These are phyloP conservation scores for Simmondsia chinensis DNA, from an alignment of 148 eudicot genomes.

Conservation along the genomic window DNA sequence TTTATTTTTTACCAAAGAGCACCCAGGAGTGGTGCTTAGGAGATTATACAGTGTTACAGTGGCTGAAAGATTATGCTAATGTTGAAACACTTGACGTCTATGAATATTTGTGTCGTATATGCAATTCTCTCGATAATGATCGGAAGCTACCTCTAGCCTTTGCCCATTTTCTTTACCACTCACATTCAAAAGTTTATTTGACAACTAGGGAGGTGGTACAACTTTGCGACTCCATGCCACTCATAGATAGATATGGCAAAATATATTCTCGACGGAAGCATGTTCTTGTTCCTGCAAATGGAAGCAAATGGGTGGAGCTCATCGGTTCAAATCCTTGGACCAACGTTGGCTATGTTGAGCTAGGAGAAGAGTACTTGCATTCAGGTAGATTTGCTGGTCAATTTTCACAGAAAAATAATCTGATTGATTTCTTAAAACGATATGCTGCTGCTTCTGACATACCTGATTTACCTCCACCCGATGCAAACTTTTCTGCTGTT, in stretches of 20 bases:
- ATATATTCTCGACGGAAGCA: constrained; percentile 8
- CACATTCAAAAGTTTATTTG: constrained; percentile 8
- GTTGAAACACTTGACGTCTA: constrained; percentile 9
- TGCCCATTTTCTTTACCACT: constrained; percentile 35
- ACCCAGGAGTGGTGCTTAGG: constrained; percentile 7
- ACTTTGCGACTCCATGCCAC: constrained; percentile 32
- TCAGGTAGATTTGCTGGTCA: constrained; percentile 24
- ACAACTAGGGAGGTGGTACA: background rate
- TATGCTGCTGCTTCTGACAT: constrained; percentile 40
- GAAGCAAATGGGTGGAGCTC: constrained; percentile 53
- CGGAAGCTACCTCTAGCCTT: constrained; percentile 14
- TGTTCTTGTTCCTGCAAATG: constrained; percentile 51
- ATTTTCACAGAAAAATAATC: constrained; percentile 10
- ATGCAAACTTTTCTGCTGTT: constrained; percentile 29
- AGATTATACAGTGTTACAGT: constrained; percentile 7
- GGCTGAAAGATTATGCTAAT: constrained; percentile 20
- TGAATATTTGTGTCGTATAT: constrained; percentile 10
- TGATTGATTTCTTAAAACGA: constrained; percentile 24
- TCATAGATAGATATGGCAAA: constrained; percentile 30
- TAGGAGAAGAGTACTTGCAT: constrained; percentile 39
- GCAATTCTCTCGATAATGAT: background rate
- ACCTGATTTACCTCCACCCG: constrained; percentile 47
- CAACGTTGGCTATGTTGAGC: constrained; percentile 27
- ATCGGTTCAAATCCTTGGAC: constrained; percentile 57
- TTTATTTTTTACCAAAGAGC: constrained; percentile 23